Evolutionary conservation across 345 rosid species (phyloP).

Genomic region (Carallia brachiata): DNA sequence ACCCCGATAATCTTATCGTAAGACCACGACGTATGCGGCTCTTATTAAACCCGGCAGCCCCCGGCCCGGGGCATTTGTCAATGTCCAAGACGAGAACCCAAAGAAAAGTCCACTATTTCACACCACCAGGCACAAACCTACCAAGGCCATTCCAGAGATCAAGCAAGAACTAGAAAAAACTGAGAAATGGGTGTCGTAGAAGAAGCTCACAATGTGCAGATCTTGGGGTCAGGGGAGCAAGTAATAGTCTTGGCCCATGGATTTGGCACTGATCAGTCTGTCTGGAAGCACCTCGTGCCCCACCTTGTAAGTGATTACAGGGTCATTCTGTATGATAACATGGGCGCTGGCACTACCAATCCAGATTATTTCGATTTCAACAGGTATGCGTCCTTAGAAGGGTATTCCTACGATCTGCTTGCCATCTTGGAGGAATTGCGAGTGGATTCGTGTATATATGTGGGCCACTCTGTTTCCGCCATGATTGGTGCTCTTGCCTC

Average conservation of each 20-base stretch:
- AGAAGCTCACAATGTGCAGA: slow-evolving; percentile 80
- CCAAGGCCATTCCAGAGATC: no score
- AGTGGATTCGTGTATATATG: slow-evolving; percentile 53
- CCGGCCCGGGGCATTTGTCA: background rate
- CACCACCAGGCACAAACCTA: background rate
- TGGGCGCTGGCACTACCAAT: slow-evolving; percentile 92
- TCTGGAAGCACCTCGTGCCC: slow-evolving; percentile 88
- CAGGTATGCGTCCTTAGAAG: slow-evolving; percentile 72
- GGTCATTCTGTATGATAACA: slow-evolving; percentile 74
- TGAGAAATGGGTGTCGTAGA: slow-evolving; percentile 64
- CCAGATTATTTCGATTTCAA: slow-evolving; percentile 84
- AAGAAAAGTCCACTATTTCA: background rate
- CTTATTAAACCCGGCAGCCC: background rate
- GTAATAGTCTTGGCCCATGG: slow-evolving; percentile 74
- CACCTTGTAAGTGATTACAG: slow-evolving; percentile 66
- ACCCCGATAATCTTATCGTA: slow-evolving; percentile 1
- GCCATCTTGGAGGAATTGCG: slow-evolving; percentile 72
- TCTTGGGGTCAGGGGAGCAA: slow-evolving; percentile 59
- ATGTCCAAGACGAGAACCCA: background rate
- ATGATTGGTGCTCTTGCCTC: slow-evolving; percentile 85
- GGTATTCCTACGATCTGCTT: slow-evolving; percentile 70
- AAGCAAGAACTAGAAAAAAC: background rate
- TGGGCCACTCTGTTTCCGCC: slow-evolving; percentile 85
- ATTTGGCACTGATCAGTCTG: slow-evolving; percentile 91
- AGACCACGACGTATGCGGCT: slow-evolving; percentile 12